These are phyloP conservation scores for Aurinia saxatilis DNA, from an alignment of 345 rosid genomes.

Conservation along the genomic window DNA sequence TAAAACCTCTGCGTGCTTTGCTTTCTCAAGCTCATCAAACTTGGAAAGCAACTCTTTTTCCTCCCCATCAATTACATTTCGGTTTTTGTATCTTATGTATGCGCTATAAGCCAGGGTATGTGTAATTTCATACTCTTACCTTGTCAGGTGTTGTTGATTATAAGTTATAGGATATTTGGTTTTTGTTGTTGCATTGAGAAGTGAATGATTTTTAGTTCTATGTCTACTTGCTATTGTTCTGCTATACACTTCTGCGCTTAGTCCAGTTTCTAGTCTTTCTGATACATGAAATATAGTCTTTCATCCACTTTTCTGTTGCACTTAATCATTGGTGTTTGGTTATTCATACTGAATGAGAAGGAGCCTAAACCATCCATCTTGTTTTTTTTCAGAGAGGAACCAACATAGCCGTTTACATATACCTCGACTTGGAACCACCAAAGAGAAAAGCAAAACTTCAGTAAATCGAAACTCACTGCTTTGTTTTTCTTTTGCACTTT, in stretches of 20 bases:
- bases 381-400: constrained; percentile 71
- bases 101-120: constrained; percentile 97
- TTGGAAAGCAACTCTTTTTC: constrained; percentile 53
- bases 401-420: constrained; percentile 70
- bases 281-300: too few relatives aligned
- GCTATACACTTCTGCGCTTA: too few relatives aligned
- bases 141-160: background rate
- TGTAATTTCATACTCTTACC: background rate
- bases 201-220: background rate
- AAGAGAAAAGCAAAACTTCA: constrained; percentile 63
- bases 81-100: constrained; percentile 58
- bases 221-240: background rate
- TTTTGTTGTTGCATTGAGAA: background rate
- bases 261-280: too few relatives aligned
- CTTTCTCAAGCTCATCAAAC: constrained; percentile 57
- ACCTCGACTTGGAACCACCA: constrained; percentile 77
- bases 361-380: constrained; percentile 10
- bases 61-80: constrained; percentile 39
- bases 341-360: background rate
- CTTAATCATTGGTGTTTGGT: background rate
- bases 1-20: constrained; percentile 47
- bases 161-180: background rate
- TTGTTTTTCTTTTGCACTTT: background rate
- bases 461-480: constrained; percentile 22
- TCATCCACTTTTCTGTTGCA: background rate